Conservation (phyloP, 768 basidiomycete species). For the Saitozyma sp. region DNA sequence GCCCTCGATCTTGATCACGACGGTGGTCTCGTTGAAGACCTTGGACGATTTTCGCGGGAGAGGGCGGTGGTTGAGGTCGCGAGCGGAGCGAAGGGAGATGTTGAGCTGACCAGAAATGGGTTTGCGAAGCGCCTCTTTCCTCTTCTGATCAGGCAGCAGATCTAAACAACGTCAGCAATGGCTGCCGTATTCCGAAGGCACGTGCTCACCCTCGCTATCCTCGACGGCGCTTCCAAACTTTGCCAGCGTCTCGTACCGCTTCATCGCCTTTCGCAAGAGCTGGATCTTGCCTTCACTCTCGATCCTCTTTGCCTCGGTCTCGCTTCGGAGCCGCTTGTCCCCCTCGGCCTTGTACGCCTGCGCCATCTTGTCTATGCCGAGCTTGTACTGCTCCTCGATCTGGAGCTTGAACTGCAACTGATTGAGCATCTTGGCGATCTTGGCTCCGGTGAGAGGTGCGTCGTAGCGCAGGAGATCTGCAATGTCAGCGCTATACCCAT, state of each 20-base stretch:
- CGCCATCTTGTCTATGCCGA: slow-evolving; percentile 98
- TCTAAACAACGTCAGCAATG: slow-evolving; percentile 50
- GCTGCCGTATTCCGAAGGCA: not conserved
- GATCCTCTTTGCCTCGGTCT: slow-evolving; percentile 88
- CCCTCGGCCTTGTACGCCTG: slow-evolving; percentile 94
- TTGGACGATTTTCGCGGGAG: slow-evolving; percentile 78
- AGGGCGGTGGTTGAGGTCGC: slow-evolving; percentile 93
- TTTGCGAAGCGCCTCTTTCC: slow-evolving; percentile 92
- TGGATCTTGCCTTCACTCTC: slow-evolving; percentile 98
- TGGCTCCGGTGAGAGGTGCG: slow-evolving; percentile 90
- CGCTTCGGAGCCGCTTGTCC: slow-evolving; percentile 90
- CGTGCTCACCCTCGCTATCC: slow-evolving; percentile 61
- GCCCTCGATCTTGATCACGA: slow-evolving; percentile 94
- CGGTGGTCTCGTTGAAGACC: slow-evolving; percentile 76
- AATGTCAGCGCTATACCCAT: slow-evolving; percentile 7
- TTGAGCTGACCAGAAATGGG: slow-evolving; percentile 89
- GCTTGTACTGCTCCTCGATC: slow-evolving; percentile 96
- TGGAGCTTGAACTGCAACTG: slow-evolving; percentile 99
- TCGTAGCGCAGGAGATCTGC: slow-evolving; percentile 93
- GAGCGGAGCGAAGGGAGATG: slow-evolving; percentile 82
- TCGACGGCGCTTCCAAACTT: slow-evolving; percentile 78
- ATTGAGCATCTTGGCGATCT: slow-evolving; percentile 96
- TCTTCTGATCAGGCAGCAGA: slow-evolving; percentile 72
- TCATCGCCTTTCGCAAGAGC: slow-evolving; percentile 84
- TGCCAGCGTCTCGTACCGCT: slow-evolving; percentile 92